Evolutionary conservation across 495 filamentous ascomycete genomes (phyloP).

Genomic region (Neurospora sp.): DNA sequence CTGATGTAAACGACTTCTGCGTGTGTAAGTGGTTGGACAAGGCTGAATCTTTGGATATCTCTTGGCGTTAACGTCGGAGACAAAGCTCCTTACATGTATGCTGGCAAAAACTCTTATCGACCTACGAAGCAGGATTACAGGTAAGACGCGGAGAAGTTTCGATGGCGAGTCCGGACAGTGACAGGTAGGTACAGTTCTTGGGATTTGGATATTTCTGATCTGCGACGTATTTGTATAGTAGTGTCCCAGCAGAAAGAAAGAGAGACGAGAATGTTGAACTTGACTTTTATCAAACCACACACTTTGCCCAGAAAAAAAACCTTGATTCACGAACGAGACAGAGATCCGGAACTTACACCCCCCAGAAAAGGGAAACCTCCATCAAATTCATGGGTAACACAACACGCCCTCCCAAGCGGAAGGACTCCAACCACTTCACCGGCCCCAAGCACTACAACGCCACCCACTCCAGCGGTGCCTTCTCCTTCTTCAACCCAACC

Average conservation of each 20-base stretch:
- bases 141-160: background rate
- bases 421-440: conserved; percentile 1
- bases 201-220: background rate
- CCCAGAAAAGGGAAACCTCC: background rate
- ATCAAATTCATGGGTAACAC: background rate
- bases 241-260: background rate
- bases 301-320: background rate
- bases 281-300: background rate
- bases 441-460: background rate
- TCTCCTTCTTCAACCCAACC: conserved; percentile 20
- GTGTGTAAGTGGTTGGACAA: background rate
- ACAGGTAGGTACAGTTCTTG: background rate
- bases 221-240: background rate
- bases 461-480: conserved; percentile 4
- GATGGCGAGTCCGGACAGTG: background rate
- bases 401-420: background rate
- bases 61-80: background rate
- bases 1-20: background rate
- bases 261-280: background rate
- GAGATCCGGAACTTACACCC: background rate
- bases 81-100: background rate
- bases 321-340: background rate
- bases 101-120: background rate
- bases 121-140: background rate
- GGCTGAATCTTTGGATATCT: background rate